These are phyloP conservation scores for Fusarium tjaetaba DNA, from an alignment of 2,329 filamentous ascomycete genomes.

Conservation along the genomic window DNA sequence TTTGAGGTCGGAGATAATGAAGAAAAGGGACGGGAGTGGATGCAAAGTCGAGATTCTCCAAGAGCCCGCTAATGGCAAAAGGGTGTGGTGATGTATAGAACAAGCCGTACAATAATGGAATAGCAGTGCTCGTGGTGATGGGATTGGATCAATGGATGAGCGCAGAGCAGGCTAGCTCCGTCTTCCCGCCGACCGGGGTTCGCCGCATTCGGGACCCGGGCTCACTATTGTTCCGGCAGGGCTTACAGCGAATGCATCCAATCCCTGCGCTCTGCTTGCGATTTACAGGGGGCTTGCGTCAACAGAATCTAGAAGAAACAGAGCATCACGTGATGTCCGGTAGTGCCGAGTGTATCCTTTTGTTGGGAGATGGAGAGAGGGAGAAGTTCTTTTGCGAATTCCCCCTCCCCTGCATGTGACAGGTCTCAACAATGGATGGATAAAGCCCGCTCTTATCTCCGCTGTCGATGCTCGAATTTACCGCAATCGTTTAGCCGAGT, in stretches of 20 bases:
- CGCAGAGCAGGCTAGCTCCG: slow-evolving; percentile 39
- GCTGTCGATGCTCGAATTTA: neutral
- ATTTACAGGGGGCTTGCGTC: slow-evolving; percentile 28
- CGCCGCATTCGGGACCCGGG: slow-evolving; percentile 18
- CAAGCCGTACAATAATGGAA: slow-evolving; percentile 17
- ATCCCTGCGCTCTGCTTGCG: slow-evolving; percentile 26
- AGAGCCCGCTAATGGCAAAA: slow-evolving; percentile 35
- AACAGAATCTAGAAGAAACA: slow-evolving; percentile 26
- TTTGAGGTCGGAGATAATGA: slow-evolving; percentile 33
- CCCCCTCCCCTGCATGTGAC: slow-evolving; percentile 26
- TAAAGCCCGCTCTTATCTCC: slow-evolving; percentile 36
- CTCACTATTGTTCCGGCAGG: slow-evolving; percentile 9
- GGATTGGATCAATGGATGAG: slow-evolving; percentile 26
- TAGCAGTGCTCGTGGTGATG: slow-evolving; percentile 35
- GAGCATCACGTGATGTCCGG: slow-evolving; percentile 21
- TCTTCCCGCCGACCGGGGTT: slow-evolving; percentile 35
- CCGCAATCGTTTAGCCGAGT: slow-evolving; percentile 10
- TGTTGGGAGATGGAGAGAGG: slow-evolving; percentile 18
- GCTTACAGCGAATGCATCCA: slow-evolving; percentile 18
- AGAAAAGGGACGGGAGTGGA: slow-evolving; percentile 40
- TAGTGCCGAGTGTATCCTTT: slow-evolving; percentile 32
- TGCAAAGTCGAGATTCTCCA: slow-evolving; percentile 39
- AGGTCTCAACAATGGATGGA: slow-evolving; percentile 27
- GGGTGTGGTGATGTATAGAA: slow-evolving; percentile 27
- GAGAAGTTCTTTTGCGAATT: neutral